Percentiles rank a stretch among this genome's conserved stretches.
These are phyloP conservation scores for Apiospora rasikravindrae DNA, from an alignment of 2,329 filamentous ascomycete genomes.

Conservation along the genomic window DNA sequence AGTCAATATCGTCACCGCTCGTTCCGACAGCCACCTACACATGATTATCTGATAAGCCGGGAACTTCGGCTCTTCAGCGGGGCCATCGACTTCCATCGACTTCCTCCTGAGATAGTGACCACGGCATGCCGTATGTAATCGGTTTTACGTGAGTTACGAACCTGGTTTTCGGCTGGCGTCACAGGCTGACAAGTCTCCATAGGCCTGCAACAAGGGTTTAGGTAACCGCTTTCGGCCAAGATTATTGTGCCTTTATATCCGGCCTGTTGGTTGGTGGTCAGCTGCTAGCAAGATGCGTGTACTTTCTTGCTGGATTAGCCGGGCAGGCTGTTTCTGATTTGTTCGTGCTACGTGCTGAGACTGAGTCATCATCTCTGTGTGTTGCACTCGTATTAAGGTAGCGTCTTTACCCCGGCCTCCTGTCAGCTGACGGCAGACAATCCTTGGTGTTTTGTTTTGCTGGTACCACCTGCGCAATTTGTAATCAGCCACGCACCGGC, in stretches of 20 bases:
- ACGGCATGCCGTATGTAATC: constrained; percentile 2
- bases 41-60: constrained; percentile 4
- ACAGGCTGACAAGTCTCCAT: not conserved
- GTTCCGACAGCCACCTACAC: not conserved
- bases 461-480: not conserved
- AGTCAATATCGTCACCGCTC: constrained; percentile 12
- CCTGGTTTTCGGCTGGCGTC: not conserved
- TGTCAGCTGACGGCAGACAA: constrained; percentile 13
- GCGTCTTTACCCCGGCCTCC: not conserved
- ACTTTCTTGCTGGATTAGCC: not conserved
- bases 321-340: not conserved
- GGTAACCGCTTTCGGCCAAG: not conserved
- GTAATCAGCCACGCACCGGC: not conserved
- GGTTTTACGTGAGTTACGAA: not conserved
- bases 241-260: constrained; percentile 4
- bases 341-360: not conserved
- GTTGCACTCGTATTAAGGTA: constrained; percentile 13
- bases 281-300: not conserved
- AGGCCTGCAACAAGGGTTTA: not conserved
- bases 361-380: constrained; percentile 3
- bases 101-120: not conserved
- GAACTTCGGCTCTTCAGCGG: constrained; percentile 4
- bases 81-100: not conserved
- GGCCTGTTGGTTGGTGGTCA: not conserved
- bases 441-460: not conserved